Evolutionary conservation across 768 basidiomycete species (phyloP).

Genomic region (Tulasnella calospora): DNA sequence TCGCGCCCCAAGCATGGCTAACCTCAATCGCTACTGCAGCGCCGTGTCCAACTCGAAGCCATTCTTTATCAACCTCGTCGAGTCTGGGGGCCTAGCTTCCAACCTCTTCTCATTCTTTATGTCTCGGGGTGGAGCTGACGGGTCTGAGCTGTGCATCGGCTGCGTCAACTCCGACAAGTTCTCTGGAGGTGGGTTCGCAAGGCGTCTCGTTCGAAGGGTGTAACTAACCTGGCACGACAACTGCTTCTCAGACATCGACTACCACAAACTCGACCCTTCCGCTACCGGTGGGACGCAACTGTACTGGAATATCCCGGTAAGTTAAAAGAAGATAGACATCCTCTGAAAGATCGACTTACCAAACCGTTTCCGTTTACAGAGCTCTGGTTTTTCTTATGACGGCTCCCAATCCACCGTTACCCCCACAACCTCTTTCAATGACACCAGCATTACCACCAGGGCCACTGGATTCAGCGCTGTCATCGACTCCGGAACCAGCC

Average conservation of each 20-base stretch:
- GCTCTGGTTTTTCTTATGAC: conserved; percentile 13
- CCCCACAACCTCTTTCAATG: conserved; percentile 10
- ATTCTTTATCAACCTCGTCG: conserved; percentile 19
- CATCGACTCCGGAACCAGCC: conserved; percentile 26
- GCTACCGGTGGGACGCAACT: conserved; percentile 8
- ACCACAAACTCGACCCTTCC: neutral
- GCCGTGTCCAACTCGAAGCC: neutral
- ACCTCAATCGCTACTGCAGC: neutral
- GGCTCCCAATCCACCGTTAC: neutral
- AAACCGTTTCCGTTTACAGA: neutral
- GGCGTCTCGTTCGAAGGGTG: neutral
- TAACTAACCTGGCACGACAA: no score
- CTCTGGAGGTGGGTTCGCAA: neutral
- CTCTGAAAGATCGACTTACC: no score
- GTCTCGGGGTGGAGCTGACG: conserved; percentile 1
- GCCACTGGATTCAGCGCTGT: conserved; percentile 18
- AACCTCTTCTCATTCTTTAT: conserved; percentile 22
- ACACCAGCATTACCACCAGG: neutral
- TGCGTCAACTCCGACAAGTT: conserved; percentile 12
- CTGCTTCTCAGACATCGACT: neutral
- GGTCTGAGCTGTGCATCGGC: conserved; percentile 12
- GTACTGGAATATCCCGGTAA: conserved; percentile 16
- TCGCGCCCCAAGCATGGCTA: neutral
- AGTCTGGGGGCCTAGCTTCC: neutral
- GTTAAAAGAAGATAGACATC: neutral